phyloP scores from a whole-genome alignment of 352 stramenopile genomes.

The Phytopythium aichiense region DNA sequence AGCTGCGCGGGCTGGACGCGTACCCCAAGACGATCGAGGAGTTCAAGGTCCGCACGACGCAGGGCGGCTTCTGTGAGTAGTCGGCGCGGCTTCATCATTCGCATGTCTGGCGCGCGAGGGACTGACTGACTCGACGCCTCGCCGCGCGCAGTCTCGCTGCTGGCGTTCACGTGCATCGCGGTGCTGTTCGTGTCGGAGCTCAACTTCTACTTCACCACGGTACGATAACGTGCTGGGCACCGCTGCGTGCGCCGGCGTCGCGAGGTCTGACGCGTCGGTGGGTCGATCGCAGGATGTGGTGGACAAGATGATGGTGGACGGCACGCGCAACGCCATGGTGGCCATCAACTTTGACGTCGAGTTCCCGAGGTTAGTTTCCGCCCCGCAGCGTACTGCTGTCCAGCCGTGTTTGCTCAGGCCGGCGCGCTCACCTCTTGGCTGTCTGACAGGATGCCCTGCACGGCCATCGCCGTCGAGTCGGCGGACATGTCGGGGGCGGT shows the following conservation, averaged over 20 bases:
- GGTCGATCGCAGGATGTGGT: constrained; percentile 47
- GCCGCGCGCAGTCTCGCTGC: constrained; percentile 50
- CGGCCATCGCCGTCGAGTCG: constrained; percentile 66
- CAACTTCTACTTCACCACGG: constrained; percentile 67
- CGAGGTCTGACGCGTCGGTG: not conserved
- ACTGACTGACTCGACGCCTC: not conserved
- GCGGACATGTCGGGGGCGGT: constrained; percentile 62
- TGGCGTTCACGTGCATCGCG: constrained; percentile 63
- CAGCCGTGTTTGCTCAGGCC: not conserved
- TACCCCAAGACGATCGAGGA: constrained; percentile 88
- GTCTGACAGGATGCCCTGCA: constrained; percentile 62
- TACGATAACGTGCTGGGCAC: constrained; percentile 7
- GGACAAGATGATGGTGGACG: constrained; percentile 85
- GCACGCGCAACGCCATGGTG: constrained; percentile 57
- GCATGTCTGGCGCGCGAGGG: not conserved
- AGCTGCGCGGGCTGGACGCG: constrained; percentile 61
- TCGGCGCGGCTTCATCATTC: not conserved
- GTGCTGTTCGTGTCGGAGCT: constrained; percentile 72
- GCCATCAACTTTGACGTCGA: constrained; percentile 80
- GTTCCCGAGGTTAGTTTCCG: constrained; percentile 47
- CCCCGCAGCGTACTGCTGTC: not conserved
- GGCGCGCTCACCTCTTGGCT: not conserved
- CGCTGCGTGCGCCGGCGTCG: not conserved
- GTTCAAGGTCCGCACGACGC: constrained; percentile 84
- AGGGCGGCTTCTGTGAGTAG: constrained; percentile 70